phyloP scores from a whole-genome alignment of 2,329 filamentous ascomycete species.

The Verticillium zaregamsianum region DNA sequence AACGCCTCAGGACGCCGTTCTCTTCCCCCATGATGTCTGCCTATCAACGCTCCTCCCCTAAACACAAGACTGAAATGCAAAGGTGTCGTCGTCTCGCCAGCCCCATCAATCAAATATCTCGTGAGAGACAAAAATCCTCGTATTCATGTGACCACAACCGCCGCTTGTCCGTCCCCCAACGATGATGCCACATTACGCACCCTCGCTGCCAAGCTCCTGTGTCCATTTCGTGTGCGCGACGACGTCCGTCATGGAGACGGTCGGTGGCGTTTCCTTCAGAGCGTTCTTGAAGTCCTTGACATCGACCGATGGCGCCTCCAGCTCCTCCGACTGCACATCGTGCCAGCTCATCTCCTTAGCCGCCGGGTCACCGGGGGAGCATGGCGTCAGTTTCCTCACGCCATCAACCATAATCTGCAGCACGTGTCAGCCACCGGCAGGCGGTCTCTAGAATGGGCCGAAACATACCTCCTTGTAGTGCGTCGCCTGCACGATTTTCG shows the following conservation, averaged over 20 bases:
- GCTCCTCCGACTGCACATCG: conserved; percentile 74
- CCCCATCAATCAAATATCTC: neutral
- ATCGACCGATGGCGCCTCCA: conserved; percentile 80
- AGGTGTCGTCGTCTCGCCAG: neutral
- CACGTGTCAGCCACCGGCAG: conserved; percentile 9
- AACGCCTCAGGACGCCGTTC: conserved; percentile 5
- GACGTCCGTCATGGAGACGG: conserved; percentile 84
- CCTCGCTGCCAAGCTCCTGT: conserved; percentile 91
- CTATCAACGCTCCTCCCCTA: neutral
- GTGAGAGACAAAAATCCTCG: neutral
- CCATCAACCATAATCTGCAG: conserved; percentile 66
- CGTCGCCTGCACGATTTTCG: conserved; percentile 94
- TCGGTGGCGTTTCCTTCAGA: conserved; percentile 82
- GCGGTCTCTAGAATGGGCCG: neutral
- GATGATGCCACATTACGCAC: conserved; percentile 37
- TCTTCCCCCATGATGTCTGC: neutral
- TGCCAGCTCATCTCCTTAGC: conserved; percentile 94
- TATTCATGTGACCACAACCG: neutral
- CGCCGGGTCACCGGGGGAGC: conserved; percentile 83
- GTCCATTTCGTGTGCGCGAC: conserved; percentile 89
- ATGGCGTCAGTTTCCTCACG: conserved; percentile 72
- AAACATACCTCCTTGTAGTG: conserved; percentile 85
- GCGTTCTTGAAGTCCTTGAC: conserved; percentile 94
- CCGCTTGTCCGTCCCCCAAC: neutral
- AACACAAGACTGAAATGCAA: neutral